Evolutionary conservation across 108 stramenopile genomes (phyloP), one percentile per base, ranked within the genome.

Genomic region (Skeletonema tropicum): DNA sequence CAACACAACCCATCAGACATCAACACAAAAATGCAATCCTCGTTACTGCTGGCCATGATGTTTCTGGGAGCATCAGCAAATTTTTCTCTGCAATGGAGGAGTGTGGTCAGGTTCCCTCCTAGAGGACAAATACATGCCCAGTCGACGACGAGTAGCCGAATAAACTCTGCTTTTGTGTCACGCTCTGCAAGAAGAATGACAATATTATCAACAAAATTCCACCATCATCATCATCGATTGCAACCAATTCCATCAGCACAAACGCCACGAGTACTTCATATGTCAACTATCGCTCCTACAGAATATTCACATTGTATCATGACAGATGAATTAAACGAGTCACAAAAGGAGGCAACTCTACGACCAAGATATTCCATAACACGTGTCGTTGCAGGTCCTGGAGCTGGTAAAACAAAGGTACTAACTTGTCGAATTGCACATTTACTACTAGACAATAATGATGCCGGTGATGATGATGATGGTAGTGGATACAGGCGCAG

Each of bases 321-420:
- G 29, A 63, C 85, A 62, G 26, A 82, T 15, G 87, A 71, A 25
- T 79, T 93, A 29, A 93, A 93, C 83, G 77, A 77, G 14, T 83
- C 89, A 11, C 92, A 93, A 76, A 65, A 80, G 58, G 81, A 90
- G 45, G 92, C 92, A n/a, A 89, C 90, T 0, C 84, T 88, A 17
- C 77, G 87, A 57, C 87, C 89, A 19, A 19, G 70, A 25, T 75
- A 76, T 42, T 71, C 65, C 12, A 84, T 90, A 9, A 94, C 90
- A 0, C 73, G 90, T 12, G 94, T 92, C 10, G 76, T 94, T 70
- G 97, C 96, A 14, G 97, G 97, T 9, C 97, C 97, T 3, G 97
- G 97, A 41, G 88, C 92, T 10, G 97, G 97, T 1, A 97, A 97
- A 69, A 97, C 97, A 3, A 71, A 86, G 36, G 96, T 97, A 26